A percentile compares a stretch with the other conserved stretches of the same genome.
Evolutionary conservation across 2,329 filamentous ascomycete genomes (phyloP).

Genomic region (Trichoderma aggressivum): DNA sequence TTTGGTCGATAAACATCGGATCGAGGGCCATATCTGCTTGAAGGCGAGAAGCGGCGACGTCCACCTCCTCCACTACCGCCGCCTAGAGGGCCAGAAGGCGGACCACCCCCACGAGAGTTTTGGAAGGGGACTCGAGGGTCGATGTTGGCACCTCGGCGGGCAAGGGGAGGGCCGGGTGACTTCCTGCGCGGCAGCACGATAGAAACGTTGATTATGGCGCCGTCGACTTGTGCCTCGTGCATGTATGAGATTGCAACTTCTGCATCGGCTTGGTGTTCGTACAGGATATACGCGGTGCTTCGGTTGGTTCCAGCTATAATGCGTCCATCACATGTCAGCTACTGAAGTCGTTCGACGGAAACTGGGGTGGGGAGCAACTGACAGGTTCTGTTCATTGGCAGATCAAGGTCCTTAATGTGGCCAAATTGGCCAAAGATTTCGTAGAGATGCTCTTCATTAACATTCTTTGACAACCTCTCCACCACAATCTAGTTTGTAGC

Average conservation of each 20-base stretch:
- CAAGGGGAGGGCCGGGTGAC: constrained; percentile 71
- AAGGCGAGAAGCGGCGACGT: constrained; percentile 36
- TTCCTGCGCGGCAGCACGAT: constrained; percentile 82
- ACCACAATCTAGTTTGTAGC: constrained; percentile 74
- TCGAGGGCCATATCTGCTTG: constrained; percentile 40
- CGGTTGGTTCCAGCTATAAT: constrained; percentile 76
- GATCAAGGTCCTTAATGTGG: constrained; percentile 77
- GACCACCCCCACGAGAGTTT: constrained; percentile 34
- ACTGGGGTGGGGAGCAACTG: constrained; percentile 32
- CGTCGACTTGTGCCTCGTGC: constrained; percentile 95
- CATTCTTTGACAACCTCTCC: constrained; percentile 92
- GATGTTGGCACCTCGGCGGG: constrained; percentile 60
- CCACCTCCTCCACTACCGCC: constrained; percentile 35
- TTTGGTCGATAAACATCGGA: constrained; percentile 62
- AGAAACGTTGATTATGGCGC: constrained; percentile 76
- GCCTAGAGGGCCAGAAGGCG: constrained; percentile 22
- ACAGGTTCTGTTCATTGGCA: constrained; percentile 87
- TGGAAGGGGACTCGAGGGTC: constrained; percentile 43
- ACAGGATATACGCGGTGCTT: constrained; percentile 91
- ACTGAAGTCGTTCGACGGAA: background rate
- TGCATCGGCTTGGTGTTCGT: constrained; percentile 70
- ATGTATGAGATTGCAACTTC: constrained; percentile 90
- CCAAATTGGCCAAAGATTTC: constrained; percentile 94
- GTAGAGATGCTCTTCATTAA: constrained; percentile 80
- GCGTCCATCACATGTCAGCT: background rate